Base-by-base conservation (phyloP, 352 stramenopile genomes). In the Phytophthora uliginosa region DNA sequence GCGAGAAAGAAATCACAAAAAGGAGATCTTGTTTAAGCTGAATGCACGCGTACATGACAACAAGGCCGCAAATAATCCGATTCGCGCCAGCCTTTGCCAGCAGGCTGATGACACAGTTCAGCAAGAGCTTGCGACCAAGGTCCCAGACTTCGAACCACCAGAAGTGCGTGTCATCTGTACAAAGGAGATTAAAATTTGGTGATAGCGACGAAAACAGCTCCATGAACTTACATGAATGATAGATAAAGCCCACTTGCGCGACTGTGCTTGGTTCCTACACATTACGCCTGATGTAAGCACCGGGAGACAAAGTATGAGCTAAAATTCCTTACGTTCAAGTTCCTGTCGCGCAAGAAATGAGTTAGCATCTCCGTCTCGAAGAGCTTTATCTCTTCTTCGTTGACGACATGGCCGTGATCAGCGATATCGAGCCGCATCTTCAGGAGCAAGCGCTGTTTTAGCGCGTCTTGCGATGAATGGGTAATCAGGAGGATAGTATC, bases 111-210 rank as follows among this genome's bases (percentile, higher is more conserved):
- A 95, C 51, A 59, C 85, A 91, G 63, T 91, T 95, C 13, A 95
- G 70, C 40, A 83, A 86, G 36, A 93, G 79, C 59, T 95, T 95
- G 17, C 87, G 81, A 1, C 76, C 69, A n/a, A 95, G 71, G 28
- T 95, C 85, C 78, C 85, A 91, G 3, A 95, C 86, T 70, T 93
- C 85, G 52, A 92, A 95, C 82, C 84, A 95, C 87, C 85, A 95
- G 56, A 92, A 95, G 5, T 67, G 20, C 3, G 77, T 73, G 34
- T 77, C 73, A 65, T 95, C 87, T 94, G 22, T 33, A 12, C 5
- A 59, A n/a, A 31, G 0, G 1, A 26, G 20, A 55, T 15, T 20
- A 54, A 42, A 8, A 26, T 0, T 24, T 53, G 3, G 28, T 54
- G 22, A 8, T 18, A 33, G 5, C n/a, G 38, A 7, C 28, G 26